Conservation (phyloP, 2,329 filamentous ascomycete species). For the Aspergillus unguis region DNA sequence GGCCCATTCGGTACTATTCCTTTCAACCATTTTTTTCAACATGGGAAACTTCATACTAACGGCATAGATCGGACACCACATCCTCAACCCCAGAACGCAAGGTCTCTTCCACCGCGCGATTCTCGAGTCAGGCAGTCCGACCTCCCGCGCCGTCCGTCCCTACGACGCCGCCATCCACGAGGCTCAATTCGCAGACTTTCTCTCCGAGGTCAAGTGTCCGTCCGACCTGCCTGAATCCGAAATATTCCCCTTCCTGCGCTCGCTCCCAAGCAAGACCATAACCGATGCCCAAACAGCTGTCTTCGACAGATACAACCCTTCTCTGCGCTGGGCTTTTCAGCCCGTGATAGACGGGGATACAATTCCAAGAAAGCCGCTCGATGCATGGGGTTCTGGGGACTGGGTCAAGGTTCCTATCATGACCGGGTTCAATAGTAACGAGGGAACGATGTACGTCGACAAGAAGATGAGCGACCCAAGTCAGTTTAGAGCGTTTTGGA, state of each 20-base stretch:
- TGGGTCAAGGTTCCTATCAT: conserved; percentile 61
- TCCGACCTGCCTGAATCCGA: conserved; percentile 25
- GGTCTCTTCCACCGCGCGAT: conserved; percentile 46
- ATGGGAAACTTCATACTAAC: background rate
- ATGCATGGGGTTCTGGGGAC: conserved; percentile 54
- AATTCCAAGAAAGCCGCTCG: conserved; percentile 57
- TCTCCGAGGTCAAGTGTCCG: conserved; percentile 34
- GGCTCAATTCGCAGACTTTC: conserved; percentile 45
- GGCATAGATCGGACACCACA: conserved; percentile 62
- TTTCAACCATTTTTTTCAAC: background rate
- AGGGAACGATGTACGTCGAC: conserved; percentile 64
- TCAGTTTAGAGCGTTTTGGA: conserved; percentile 61
- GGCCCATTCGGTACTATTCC: conserved; percentile 18
- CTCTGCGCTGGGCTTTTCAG: conserved; percentile 60
- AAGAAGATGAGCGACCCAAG: conserved; percentile 44
- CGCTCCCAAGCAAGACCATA: conserved; percentile 34
- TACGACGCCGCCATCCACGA: conserved; percentile 42
- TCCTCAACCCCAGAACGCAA: conserved; percentile 48
- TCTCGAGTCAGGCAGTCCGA: conserved; percentile 47
- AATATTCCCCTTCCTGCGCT: conserved; percentile 44
- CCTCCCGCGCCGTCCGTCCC: conserved; percentile 47
- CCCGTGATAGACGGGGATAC: conserved; percentile 63
- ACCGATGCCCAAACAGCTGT: conserved; percentile 41
- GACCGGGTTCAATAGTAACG: conserved; percentile 68
- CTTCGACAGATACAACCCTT: conserved; percentile 48